These are phyloP conservation scores for Mikania micrantha DNA, from an alignment of 129 eudicot species.

Conservation along the genomic window DNA sequence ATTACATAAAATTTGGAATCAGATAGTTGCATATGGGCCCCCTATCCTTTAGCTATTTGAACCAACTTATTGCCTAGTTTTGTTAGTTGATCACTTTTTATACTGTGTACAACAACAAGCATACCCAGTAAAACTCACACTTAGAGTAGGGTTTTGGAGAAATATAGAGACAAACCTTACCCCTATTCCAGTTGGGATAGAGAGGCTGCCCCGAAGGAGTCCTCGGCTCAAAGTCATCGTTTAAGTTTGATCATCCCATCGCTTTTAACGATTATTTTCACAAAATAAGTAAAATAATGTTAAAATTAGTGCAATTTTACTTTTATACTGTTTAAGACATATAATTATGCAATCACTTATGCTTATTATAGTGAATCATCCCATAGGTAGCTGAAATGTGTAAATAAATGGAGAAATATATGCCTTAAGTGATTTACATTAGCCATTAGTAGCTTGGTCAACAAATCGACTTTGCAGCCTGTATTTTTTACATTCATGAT, in stretches of 20 bases:
- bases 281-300: too few relatives aligned
- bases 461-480: background rate
- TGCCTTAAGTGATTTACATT: background rate
- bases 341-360: background rate
- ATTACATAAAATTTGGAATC: background rate
- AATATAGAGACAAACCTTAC: too few relatives aligned
- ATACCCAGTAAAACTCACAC: too few relatives aligned
- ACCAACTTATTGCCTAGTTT: background rate
- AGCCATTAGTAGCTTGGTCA: background rate
- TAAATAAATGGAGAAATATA: background rate
- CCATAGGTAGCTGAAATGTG: background rate
- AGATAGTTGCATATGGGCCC: background rate
- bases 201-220: too few relatives aligned
- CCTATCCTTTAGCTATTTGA: background rate
- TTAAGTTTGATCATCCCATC: too few relatives aligned
- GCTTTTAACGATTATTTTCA: too few relatives aligned
- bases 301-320: too few relatives aligned
- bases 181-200: too few relatives aligned
- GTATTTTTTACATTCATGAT: background rate
- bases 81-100: background rate
- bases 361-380: constrained; percentile 1
- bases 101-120: background rate
- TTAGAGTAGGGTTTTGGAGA: too few relatives aligned
- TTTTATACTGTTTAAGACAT: background rate
- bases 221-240: too few relatives aligned